Evolutionary conservation across 805 yeast genomes (phyloP).

Genomic region (Alloascoidea hylecoeti): DNA sequence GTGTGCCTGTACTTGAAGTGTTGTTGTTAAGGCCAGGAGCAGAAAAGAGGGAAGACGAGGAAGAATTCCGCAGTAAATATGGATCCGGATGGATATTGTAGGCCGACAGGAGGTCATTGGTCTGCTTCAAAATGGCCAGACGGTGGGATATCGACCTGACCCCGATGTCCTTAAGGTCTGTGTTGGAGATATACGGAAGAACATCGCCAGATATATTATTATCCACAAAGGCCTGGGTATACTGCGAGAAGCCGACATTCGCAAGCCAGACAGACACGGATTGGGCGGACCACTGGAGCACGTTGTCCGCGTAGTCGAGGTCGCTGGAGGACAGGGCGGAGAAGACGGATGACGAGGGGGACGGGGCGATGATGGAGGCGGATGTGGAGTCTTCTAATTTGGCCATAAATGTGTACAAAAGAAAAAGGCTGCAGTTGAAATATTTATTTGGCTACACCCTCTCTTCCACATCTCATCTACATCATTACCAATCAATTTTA

Average conservation of each 20-base stretch:
- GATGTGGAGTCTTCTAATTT: too few relatives aligned
- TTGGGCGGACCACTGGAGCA: not conserved
- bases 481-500: too few relatives aligned
- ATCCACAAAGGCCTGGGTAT: constrained; percentile 22
- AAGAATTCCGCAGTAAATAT: constrained; percentile 9
- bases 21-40: constrained; percentile 2
- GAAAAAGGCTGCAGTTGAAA: too few relatives aligned
- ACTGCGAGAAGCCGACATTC: constrained; percentile 2
- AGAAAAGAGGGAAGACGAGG: constrained; percentile 7
- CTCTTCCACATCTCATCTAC: too few relatives aligned
- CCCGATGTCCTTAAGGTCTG: constrained; percentile 66
- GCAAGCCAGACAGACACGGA: not conserved
- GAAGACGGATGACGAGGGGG: not conserved
- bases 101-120: constrained; percentile 33
- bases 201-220: constrained; percentile 65
- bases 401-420: too few relatives aligned
- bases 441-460: too few relatives aligned
- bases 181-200: constrained; percentile 51
- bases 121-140: constrained; percentile 41
- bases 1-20: too few relatives aligned
- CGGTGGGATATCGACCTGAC: constrained; percentile 38
- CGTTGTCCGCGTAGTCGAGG: not conserved
- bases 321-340: not conserved
- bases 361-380: not conserved
- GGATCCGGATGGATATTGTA: constrained; percentile 11